A percentile compares a stretch with the other conserved stretches of the same genome.
Conservation (phyloP, 2,329 filamentous ascomycete species). For the Rhytidhysteron rufulum region DNA sequence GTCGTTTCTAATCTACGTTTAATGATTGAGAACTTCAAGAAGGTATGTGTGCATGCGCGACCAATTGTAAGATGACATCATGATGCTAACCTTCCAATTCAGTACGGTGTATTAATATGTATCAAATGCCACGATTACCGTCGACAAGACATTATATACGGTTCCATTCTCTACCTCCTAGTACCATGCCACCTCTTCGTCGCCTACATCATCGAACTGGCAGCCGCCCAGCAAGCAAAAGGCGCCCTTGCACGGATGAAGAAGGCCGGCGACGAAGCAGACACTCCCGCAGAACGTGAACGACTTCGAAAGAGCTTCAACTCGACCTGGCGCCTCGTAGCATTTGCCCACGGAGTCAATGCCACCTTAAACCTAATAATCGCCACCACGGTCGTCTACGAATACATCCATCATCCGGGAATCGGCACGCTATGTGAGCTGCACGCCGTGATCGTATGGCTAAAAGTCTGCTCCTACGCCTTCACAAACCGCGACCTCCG, state of each 20-base stretch:
- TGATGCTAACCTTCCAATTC: conserved; percentile 14
- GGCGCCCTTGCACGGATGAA: conserved; percentile 58
- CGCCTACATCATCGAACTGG: conserved; percentile 84
- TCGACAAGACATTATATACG: conserved; percentile 70
- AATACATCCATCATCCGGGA: conserved; percentile 83
- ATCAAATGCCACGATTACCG: conserved; percentile 85
- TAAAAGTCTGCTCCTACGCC: conserved; percentile 94
- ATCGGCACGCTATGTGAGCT: conserved; percentile 88
- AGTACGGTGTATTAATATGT: conserved; percentile 95
- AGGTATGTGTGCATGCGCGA: conserved; percentile 51
- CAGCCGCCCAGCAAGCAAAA: conserved; percentile 75
- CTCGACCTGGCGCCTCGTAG: conserved; percentile 74
- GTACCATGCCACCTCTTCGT: conserved; percentile 89
- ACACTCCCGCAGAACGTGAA: conserved; percentile 54
- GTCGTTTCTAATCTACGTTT: conserved; percentile 91
- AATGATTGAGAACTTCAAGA: conserved; percentile 95
- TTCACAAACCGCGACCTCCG: conserved; percentile 95
- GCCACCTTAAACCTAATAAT: conserved; percentile 75
- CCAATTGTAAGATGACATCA: conserved; percentile 9
- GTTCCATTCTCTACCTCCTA: conserved; percentile 73
- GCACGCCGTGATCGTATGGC: conserved; percentile 91
- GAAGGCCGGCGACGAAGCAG: conserved; percentile 39
- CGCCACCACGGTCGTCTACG: conserved; percentile 84
- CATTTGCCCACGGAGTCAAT: conserved; percentile 78
- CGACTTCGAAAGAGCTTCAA: conserved; percentile 63